Conservation (phyloP, 202 grass and related monocot species). For the Carex sylvatica region DNA sequence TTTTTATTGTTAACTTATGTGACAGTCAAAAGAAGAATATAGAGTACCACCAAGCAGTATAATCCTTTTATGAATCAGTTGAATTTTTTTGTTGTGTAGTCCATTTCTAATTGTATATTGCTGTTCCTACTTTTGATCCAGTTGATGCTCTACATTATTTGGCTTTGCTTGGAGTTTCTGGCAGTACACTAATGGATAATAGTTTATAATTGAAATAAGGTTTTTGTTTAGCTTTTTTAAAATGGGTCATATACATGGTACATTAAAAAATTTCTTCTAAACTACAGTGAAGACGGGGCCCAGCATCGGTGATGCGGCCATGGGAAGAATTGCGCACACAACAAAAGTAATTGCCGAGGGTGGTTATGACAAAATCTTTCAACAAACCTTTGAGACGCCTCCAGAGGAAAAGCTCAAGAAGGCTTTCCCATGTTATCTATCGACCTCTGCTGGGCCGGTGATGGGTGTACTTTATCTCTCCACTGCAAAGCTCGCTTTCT, state of each 20-base stretch:
- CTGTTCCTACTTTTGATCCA: not conserved
- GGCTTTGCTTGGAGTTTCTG: not conserved
- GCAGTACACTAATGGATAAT: not conserved
- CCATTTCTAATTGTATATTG: not conserved
- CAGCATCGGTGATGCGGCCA: constrained; percentile 92
- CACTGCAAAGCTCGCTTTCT: constrained; percentile 82
- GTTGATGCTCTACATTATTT: not conserved
- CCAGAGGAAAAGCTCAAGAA: constrained; percentile 80
- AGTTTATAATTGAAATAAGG: not conserved
- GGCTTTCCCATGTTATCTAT: constrained; percentile 81
- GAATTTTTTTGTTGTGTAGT: not conserved
- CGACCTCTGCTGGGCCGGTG: constrained; percentile 92
- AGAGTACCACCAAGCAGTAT: not conserved
- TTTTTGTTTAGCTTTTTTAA: not conserved
- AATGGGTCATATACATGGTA: not conserved
- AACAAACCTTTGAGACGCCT: constrained; percentile 74
- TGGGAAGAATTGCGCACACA: constrained; percentile 77
- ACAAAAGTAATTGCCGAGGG: constrained; percentile 97
- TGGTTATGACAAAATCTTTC: constrained; percentile 95
- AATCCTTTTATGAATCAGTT: not conserved
- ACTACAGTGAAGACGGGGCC: constrained; percentile 92
- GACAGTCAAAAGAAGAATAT: not conserved
- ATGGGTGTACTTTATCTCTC: constrained; percentile 95
- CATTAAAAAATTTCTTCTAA: not conserved
- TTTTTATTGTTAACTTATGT: not conserved